A percentile compares a stretch with the other conserved stretches of the same genome.
Conservation (phyloP, 257 asterid genomes). For the Marsdenia floribunda region DNA sequence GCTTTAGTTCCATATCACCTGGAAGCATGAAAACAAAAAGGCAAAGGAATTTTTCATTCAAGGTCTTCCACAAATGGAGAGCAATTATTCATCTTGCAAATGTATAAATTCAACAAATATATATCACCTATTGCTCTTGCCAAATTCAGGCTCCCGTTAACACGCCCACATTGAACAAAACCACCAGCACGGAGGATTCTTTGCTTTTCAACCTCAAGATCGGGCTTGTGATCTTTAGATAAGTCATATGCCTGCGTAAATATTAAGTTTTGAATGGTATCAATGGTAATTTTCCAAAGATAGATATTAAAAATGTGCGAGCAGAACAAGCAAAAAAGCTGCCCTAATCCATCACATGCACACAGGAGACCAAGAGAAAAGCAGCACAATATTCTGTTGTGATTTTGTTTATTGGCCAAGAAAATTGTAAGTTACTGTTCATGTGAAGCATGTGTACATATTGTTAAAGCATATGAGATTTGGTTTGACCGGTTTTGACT, state of each 20-base stretch:
- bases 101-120: slow-evolving; percentile 1
- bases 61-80: neutral
- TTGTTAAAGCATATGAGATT: neutral
- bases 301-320: neutral
- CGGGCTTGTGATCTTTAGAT: slow-evolving; percentile 94
- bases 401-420: neutral
- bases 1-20: slow-evolving; percentile 95
- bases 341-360: neutral
- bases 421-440: neutral
- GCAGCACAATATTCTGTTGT: neutral
- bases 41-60: neutral
- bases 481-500: neutral
- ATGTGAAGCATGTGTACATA: neutral
- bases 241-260: slow-evolving; percentile 60
- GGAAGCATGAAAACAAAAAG: slow-evolving; percentile 20
- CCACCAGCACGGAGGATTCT: slow-evolving; percentile 95
- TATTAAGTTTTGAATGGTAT: neutral
- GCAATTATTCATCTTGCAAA: neutral
- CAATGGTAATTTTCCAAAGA: neutral
- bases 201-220: slow-evolving; percentile 60
- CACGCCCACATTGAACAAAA: slow-evolving; percentile 83
- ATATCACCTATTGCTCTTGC: slow-evolving; percentile 84
- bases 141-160: slow-evolving; percentile 89
- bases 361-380: neutral
- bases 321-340: neutral